Base-by-base conservation (phyloP, 2,329 filamentous ascomycete species). In the Diaporthe nobilis region DNA sequence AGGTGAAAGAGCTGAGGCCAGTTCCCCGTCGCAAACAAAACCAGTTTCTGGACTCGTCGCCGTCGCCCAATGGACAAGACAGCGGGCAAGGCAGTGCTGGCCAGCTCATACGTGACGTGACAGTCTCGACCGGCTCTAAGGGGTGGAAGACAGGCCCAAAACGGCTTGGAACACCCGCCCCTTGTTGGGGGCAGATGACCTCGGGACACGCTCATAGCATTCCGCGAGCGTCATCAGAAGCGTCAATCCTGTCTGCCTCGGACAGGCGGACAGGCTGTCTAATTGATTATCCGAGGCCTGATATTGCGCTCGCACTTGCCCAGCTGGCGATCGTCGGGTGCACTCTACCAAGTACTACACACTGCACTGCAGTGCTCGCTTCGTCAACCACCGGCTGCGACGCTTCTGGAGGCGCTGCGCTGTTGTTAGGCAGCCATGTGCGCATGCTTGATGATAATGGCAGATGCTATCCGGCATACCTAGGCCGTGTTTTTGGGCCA, bases 371-470 rank as follows among this genome's bases (percentile, higher is more conserved):
- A 51, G 31, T 28, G 47, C 34, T 68, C 63, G 47, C 47, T 28
- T 22, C 49, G 15, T 70, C 49, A 28, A 55, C 34, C 31, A 22
- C 28, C 47, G 47, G 65, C 34, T 70, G 65, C 49, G 49, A 70
- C 65, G 34, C 49, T 22, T 42, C 31, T 47, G 42, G 44, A 63
- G 55, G 34, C 49, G 37, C 22, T 51, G 63, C 47, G 47, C n/a
- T 68, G 65, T 42, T 39, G 47, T 60, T 58, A 75, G 68, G 72
- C 73, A 75, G 55, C 58, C 72, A 77, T 75, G 72, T 75, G 72
- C 72, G 34, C 57, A 25, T 70, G 37, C 65, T 53, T 55, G 39
- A 63, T 39, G 49, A 57, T 70, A 55, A 67, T 72, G 55, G 47
- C 34, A 55, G 57, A 49, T 71, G 55, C 57, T 57, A 74, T 39